Conservation (phyloP, 352 stramenopile genomes). For the Globisporangium cystogenes region DNA sequence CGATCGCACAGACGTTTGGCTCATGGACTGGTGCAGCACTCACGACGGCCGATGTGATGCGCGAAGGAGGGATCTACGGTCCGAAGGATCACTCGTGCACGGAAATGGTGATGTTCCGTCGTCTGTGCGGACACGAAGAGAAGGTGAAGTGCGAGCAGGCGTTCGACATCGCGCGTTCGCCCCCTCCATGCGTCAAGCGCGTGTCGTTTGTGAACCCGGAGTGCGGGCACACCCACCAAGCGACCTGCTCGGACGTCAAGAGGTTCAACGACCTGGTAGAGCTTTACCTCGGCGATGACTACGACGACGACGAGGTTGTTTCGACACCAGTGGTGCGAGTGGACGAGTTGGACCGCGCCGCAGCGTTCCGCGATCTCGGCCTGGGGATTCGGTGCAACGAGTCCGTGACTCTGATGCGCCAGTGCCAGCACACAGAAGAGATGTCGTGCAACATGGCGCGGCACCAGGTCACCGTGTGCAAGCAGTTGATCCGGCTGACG, state of each 20-base stretch:
- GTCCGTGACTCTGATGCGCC: slow-evolving; percentile 25
- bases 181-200: slow-evolving; percentile 36
- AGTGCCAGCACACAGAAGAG: slow-evolving; percentile 36
- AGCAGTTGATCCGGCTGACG: slow-evolving; percentile 19
- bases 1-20: slow-evolving; percentile 30
- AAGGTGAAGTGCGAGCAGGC: slow-evolving; percentile 53
- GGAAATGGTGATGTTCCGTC: slow-evolving; percentile 48
- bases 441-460: slow-evolving; percentile 49
- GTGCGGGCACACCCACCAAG: slow-evolving; percentile 56
- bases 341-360: slow-evolving; percentile 17
- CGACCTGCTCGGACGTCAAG: slow-evolving; percentile 41
- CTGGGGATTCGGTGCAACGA: slow-evolving; percentile 36
- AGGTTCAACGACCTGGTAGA: slow-evolving; percentile 6
- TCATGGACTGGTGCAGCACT: slow-evolving; percentile 38
- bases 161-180: slow-evolving; percentile 51
- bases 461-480: slow-evolving; percentile 21
- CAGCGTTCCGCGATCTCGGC: slow-evolving; percentile 33
- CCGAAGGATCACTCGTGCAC: slow-evolving; percentile 67
- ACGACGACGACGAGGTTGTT: neutral
- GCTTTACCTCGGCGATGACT: slow-evolving; percentile 4
- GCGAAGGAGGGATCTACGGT: slow-evolving; percentile 58
- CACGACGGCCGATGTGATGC: slow-evolving; percentile 35
- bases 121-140: slow-evolving; percentile 54
- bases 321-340: slow-evolving; percentile 25
- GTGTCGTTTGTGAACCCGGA: slow-evolving; percentile 54